A percentile compares a stretch with the other conserved stretches of the same genome.
Evolutionary conservation across 2,329 filamentous ascomycete species (phyloP).

Genomic region (Microcyclospora tardicrescens): DNA sequence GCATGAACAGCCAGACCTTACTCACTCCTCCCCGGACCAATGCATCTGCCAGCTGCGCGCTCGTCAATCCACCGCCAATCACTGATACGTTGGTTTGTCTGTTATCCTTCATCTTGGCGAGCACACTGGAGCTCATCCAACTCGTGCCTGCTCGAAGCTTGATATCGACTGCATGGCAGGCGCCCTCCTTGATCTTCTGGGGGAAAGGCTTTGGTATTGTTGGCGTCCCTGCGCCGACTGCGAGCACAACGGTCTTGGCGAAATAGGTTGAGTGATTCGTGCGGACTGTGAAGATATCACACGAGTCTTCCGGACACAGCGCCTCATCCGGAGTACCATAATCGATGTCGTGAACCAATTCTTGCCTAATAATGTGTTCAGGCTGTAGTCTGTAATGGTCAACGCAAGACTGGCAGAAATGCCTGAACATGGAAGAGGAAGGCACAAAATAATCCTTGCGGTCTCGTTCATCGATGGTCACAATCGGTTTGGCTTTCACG

Average conservation of each 20-base stretch:
- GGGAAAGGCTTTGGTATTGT: conserved; percentile 28
- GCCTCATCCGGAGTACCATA: conserved; percentile 36
- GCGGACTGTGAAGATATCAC: conserved; percentile 51
- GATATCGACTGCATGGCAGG: conserved; percentile 46
- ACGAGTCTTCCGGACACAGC: conserved; percentile 25
- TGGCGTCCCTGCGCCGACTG: conserved; percentile 54
- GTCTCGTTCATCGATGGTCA: conserved; percentile 33
- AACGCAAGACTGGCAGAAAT: conserved; percentile 30
- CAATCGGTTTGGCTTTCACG: conserved; percentile 13
- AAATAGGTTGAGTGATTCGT: conserved; percentile 43
- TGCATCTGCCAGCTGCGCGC: conserved; percentile 58
- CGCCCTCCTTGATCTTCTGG: conserved; percentile 31
- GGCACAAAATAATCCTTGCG: conserved; percentile 36
- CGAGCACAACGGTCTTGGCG: conserved; percentile 52
- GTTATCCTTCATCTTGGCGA: conserved; percentile 38
- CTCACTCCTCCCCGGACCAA: conserved; percentile 46
- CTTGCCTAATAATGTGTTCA: conserved; percentile 45
- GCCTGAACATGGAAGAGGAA: conserved; percentile 26
- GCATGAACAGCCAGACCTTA: conserved; percentile 59
- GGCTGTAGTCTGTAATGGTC: conserved; percentile 33
- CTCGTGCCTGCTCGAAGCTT: conserved; percentile 25
- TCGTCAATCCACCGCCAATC: conserved; percentile 63
- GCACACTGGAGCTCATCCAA: conserved; percentile 27
- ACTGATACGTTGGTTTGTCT: conserved; percentile 52
- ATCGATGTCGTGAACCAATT: conserved; percentile 47